Evolutionary conservation across 2,329 filamentous ascomycete species (phyloP), one percentile per base, ranked within the genome.

Genomic region (Exophiala alcalophila): DNA sequence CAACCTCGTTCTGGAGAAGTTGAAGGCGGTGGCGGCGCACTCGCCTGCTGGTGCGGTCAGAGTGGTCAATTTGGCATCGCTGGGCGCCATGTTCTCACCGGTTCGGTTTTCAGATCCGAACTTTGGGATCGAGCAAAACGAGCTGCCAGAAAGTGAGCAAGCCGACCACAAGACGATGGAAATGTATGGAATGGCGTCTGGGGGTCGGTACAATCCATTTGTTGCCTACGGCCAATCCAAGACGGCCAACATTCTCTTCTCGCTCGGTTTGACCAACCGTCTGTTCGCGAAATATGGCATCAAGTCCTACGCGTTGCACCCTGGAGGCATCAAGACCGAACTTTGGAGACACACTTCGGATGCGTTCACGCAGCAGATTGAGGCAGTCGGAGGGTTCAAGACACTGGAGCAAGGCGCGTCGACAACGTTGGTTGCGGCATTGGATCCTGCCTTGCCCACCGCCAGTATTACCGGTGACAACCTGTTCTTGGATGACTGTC

Each of bases 181-280:
- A 24, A 28, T 20, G 16, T 26, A 28, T 8, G 40, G 29, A 14
- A 14, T 36, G 12, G 25, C 15, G 27, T 20, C 42, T 18, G 43
- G 39, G 3, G 26, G 32, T 14, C 53, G 50, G 2, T 70, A 68
- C 53, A 55, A 47, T 25, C 57, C 54, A 19, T 68, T 65, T 54
- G 50, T 53, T 6, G 62, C 62, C 3, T 73, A 74, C 53, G 67
- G 65, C 4, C 67, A 72, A 41, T 58, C 59, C 28, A 74, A 74
- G 59, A 67, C 66, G 3, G 70, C 69, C 14, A 70, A 70, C 39
- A 64, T 73, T 32, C 53, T 74, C 24, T 68, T 68, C 49, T 60
- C 66, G 2, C 50, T 67, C 2, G 63, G 58, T 1, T 57, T 71
- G 19, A 66, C 64, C 20, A 15, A 28, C 18, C 20, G 25, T 20